phyloP scores from a whole-genome alignment of 148 eudicot species.

The Cornus kousa region DNA sequence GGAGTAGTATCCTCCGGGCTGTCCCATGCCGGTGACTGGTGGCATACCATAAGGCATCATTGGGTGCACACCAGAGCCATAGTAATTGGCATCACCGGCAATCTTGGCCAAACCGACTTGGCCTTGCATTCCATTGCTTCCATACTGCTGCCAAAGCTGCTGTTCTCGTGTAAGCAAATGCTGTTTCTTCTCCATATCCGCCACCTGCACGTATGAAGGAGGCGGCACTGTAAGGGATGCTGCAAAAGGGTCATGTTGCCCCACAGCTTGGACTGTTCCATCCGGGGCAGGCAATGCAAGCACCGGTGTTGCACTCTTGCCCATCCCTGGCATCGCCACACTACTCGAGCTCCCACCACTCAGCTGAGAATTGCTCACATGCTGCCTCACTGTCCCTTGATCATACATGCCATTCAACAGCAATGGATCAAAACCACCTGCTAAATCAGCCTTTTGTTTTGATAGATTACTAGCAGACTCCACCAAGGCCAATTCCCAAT shows the following conservation, averaged over 20 bases:
- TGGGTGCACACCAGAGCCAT: slow-evolving; percentile 14
- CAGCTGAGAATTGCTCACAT: slow-evolving; percentile 17
- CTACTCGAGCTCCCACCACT: slow-evolving; percentile 37
- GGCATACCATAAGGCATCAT: slow-evolving; percentile 23
- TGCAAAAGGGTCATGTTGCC: slow-evolving; percentile 49
- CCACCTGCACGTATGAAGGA: slow-evolving; percentile 52
- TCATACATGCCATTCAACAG: slow-evolving; percentile 41
- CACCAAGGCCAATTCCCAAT: slow-evolving; percentile 62
- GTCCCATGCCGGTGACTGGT: slow-evolving; percentile 11
- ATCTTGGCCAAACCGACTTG: slow-evolving; percentile 23
- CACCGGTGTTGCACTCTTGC: slow-evolving; percentile 20
- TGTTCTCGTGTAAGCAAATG: slow-evolving; percentile 38
- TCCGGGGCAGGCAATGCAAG: slow-evolving; percentile 47
- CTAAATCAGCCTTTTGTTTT: slow-evolving; percentile 38
- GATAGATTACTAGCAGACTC: slow-evolving; percentile 42
- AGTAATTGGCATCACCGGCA: slow-evolving; percentile 16
- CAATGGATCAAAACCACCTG: slow-evolving; percentile 42
- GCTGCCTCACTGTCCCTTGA: slow-evolving; percentile 33
- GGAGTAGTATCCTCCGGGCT: slow-evolving; percentile 19
- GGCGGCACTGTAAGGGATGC: slow-evolving; percentile 49
- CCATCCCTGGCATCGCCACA: slow-evolving; percentile 27
- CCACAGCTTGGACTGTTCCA: slow-evolving; percentile 27
- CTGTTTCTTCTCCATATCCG: slow-evolving; percentile 46
- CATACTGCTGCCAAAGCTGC: slow-evolving; percentile 45
- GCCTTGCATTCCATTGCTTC: slow-evolving; percentile 38